Evolutionary conservation across 768 basidiomycete genomes (phyloP), one percentile per base, ranked within the genome.

Genomic region (Calocybe cyanea): DNA sequence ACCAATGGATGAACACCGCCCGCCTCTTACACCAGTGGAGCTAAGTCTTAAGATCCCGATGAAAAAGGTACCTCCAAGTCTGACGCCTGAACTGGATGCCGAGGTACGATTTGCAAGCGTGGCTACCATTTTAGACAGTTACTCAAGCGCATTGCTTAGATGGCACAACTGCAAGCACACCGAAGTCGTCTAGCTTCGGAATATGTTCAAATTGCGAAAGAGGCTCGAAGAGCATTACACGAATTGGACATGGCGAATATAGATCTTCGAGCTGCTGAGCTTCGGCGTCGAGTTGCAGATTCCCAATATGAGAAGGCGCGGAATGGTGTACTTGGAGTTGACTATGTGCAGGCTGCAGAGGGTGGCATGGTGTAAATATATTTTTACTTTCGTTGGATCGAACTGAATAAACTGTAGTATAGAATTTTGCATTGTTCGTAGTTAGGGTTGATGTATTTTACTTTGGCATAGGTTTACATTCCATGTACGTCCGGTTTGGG

Each of bases 391-490:
- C n/a, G n/a, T n/a, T n/a, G n/a, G n/a, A n/a, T n/a, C n/a, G n/a
- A n/a, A n/a, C n/a, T n/a, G n/a, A n/a, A n/a, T n/a, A n/a, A n/a
- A n/a, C n/a, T n/a, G n/a, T n/a, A n/a, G n/a, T n/a, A n/a, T n/a
- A n/a, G n/a, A n/a, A n/a, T n/a, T n/a, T n/a, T n/a, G n/a, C n/a
- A n/a, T n/a, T 28, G 25, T 5, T 28, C 25, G 25, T 11, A 6
- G 25, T 28, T 6, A 24, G 3, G 13, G 4, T 30, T 34, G 34
- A 35, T 37, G 36, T 21, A 43, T 32, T 24, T 56, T 59, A 63
- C 51, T 75, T 71, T 44, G 77, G 78, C 52, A 87, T 63, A n/a
- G 74, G 83, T 56, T 66, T 81, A 64, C 84, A 87, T 53, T 83
- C 77, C 67, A 87, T 83, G 52, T 87, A 67, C 18, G 81, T 83